A percentile compares a stretch with the other conserved stretches of the same genome.
Conservation (phyloP, 331 rosid species). For the Rosa hybrid region DNA sequence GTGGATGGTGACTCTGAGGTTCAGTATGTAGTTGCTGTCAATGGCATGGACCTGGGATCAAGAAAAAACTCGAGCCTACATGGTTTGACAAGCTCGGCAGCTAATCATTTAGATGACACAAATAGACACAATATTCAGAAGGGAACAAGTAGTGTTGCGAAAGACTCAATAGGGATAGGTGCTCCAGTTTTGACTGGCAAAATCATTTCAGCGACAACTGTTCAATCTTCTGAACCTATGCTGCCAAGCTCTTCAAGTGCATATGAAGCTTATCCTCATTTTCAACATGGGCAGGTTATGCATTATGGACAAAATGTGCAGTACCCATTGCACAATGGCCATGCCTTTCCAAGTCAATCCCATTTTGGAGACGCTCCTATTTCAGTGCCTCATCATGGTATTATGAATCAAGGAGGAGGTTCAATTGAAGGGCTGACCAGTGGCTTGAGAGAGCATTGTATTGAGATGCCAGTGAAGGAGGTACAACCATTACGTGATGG, state of each 20-base stretch:
- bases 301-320: conserved; percentile 45
- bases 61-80: conserved; percentile 52
- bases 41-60: conserved; percentile 80
- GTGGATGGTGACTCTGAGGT: conserved; percentile 73
- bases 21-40: conserved; percentile 89
- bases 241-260: conserved; percentile 49
- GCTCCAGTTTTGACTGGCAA: conserved; percentile 42
- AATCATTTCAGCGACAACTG: conserved; percentile 33
- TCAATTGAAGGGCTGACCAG: conserved; percentile 41
- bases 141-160: conserved; percentile 41
- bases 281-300: conserved; percentile 47
- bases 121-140: conserved; percentile 44
- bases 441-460: conserved; percentile 45
- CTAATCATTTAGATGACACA: conserved; percentile 43
- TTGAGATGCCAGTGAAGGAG: conserved; percentile 40
- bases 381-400: conserved; percentile 36
- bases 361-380: conserved; percentile 40
- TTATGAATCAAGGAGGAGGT: conserved; percentile 39
- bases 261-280: conserved; percentile 43
- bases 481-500: conserved; percentile 36
- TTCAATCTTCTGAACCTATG: conserved; percentile 54
- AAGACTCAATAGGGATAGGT: conserved; percentile 38
- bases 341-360: conserved; percentile 40
- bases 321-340: conserved; percentile 41
- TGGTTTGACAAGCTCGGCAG: conserved; percentile 48